phyloP scores from a whole-genome alignment of 2,329 filamentous ascomycete species.

The Pseudopithomyces chartarum region DNA sequence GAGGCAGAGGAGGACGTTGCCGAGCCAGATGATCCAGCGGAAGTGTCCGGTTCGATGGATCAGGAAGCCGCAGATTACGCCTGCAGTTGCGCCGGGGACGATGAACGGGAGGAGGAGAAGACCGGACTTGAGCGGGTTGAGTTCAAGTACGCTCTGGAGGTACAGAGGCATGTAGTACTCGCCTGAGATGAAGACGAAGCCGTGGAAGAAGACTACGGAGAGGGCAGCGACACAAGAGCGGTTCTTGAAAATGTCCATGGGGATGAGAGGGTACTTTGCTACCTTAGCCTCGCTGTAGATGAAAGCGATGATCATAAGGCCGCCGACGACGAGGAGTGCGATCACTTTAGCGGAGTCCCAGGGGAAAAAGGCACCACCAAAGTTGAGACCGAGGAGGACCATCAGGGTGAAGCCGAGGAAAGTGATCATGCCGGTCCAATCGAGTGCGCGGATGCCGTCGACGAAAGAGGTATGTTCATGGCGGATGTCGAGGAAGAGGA shows the following conservation, averaged over 20 bases:
- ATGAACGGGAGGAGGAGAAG: slow-evolving; percentile 67
- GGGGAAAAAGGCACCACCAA: slow-evolving; percentile 58
- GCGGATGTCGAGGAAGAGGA: slow-evolving; percentile 60
- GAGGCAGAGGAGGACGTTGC: slow-evolving; percentile 36
- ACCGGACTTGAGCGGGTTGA: slow-evolving; percentile 64
- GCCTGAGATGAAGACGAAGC: slow-evolving; percentile 57
- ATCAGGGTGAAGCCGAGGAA: slow-evolving; percentile 58
- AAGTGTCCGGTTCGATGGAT: slow-evolving; percentile 54
- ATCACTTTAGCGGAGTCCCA: slow-evolving; percentile 62
- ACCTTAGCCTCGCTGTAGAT: slow-evolving; percentile 67
- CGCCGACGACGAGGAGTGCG: slow-evolving; percentile 59
- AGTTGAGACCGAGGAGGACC: slow-evolving; percentile 59
- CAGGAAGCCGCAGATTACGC: slow-evolving; percentile 53
- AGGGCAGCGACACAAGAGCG: slow-evolving; percentile 63
- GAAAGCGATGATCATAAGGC: slow-evolving; percentile 57
- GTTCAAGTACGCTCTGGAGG: slow-evolving; percentile 70
- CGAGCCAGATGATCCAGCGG: slow-evolving; percentile 43
- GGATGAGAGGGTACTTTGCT: slow-evolving; percentile 71
- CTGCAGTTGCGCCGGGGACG: slow-evolving; percentile 50
- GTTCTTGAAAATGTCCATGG: slow-evolving; percentile 63
- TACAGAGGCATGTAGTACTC: slow-evolving; percentile 77
- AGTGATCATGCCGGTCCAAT: slow-evolving; percentile 59
- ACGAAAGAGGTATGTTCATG: slow-evolving; percentile 57
- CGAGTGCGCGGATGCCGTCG: slow-evolving; percentile 57
- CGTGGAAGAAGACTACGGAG: slow-evolving; percentile 54